Conservation (phyloP, 495 filamentous ascomycete species). For the Aspergillus steynii region DNA sequence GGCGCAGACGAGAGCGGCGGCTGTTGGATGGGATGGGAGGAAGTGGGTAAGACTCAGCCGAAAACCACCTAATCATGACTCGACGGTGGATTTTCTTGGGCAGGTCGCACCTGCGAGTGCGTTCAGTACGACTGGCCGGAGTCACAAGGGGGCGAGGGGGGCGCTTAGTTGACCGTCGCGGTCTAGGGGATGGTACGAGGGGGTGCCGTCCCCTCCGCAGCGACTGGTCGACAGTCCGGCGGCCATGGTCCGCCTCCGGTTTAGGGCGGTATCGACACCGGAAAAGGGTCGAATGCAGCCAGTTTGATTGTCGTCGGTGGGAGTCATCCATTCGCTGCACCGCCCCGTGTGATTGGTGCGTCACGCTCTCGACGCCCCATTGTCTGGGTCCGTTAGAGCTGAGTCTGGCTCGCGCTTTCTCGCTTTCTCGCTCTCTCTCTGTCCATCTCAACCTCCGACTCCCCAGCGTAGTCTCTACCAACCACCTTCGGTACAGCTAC, state of each 20-base stretch:
- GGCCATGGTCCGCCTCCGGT: neutral
- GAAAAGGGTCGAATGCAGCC: constrained; percentile 7
- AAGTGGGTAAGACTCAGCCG: constrained; percentile 2
- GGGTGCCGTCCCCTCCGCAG: no score
- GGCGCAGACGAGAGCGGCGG: constrained; percentile 9
- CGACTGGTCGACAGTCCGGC: no score
- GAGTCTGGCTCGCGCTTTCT: neutral
- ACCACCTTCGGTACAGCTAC: no score
- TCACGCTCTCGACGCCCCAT: constrained; percentile 12
- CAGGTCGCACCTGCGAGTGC: neutral
- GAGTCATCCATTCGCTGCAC: constrained; percentile 12
- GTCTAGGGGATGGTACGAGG: no score
- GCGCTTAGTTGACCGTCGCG: constrained; percentile 3
- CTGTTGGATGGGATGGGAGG: constrained; percentile 7
- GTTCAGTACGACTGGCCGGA: constrained; percentile 1
- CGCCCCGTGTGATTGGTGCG: constrained; percentile 5
- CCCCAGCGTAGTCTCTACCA: no score
- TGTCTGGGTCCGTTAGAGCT: constrained; percentile 1
- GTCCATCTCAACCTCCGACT: no score
- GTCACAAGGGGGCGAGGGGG: constrained; percentile 10
- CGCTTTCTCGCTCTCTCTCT: neutral
- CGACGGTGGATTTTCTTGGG: constrained; percentile 4
- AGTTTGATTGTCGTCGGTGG: constrained; percentile 12
- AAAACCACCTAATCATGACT: constrained; percentile 9
- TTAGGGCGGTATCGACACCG: no score